These are phyloP conservation scores for Venustampulla echinocandica DNA, from an alignment of 495 filamentous ascomycete genomes.

Conservation along the genomic window DNA sequence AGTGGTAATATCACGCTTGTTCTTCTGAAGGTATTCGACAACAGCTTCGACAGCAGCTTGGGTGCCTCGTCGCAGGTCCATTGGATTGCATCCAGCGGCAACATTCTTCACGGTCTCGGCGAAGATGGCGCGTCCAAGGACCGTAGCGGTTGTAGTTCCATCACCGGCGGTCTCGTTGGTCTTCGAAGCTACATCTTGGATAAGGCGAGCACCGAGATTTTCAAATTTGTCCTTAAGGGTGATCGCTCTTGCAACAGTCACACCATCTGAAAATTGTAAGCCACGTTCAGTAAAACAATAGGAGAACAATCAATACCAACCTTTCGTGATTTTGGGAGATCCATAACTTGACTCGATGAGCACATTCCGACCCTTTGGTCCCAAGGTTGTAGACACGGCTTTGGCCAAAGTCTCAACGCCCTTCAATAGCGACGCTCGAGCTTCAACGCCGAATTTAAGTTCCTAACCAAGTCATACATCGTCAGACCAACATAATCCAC, in stretches of 20 bases:
- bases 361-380: conserved; percentile 96
- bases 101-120: conserved; percentile 99
- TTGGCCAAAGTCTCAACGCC: conserved; percentile 96
- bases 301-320: conserved; percentile 45
- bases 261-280: conserved; percentile 58
- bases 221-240: conserved; percentile 97
- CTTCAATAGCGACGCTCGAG: conserved; percentile 74
- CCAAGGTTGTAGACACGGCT: conserved; percentile 92
- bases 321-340: conserved; percentile 98
- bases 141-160: conserved; percentile 94
- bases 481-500: conserved; percentile 12
- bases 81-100: conserved; percentile 97
- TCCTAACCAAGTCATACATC: conserved; percentile 49
- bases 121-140: conserved; percentile 96
- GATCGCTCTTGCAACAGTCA: conserved; percentile 88
- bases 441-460: conserved; percentile 96
- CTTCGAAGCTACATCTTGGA: conserved; percentile 98
- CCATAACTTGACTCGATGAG: conserved; percentile 96
- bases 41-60: conserved; percentile 94
- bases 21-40: conserved; percentile 82
- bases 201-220: conserved; percentile 91
- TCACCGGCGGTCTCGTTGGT: conserved; percentile 98
- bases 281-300: conserved; percentile 18
- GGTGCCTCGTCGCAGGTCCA: conserved; percentile 94
- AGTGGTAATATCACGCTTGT: conserved; percentile 96